phyloP scores from a whole-genome alignment of 2,329 filamentous ascomycete genomes.

The Bipolaris oryzae region DNA sequence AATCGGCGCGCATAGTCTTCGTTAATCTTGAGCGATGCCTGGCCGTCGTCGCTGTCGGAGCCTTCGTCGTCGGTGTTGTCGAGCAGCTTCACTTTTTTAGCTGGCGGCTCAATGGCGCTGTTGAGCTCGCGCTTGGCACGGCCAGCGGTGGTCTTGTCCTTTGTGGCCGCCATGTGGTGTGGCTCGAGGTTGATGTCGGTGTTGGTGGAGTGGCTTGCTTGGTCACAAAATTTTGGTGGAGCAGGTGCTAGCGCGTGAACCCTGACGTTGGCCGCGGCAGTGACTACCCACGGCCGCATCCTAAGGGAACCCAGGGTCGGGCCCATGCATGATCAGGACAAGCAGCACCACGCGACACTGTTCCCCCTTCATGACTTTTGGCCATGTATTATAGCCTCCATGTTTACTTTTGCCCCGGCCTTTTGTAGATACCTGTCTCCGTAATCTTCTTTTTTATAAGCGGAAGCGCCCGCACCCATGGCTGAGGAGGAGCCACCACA shows the following conservation, averaged over 20 bases:
- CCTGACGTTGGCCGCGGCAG: constrained; percentile 29
- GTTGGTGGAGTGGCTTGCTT: constrained; percentile 5
- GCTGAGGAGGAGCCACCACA: constrained; percentile 42
- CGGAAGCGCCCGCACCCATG: constrained; percentile 31
- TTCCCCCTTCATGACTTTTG: constrained; percentile 7
- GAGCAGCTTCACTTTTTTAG: constrained; percentile 47
- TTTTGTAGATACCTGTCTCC: constrained; percentile 11
- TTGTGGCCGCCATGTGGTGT: constrained; percentile 32
- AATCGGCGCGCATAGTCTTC: constrained; percentile 86
- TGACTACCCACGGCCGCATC: constrained; percentile 25
- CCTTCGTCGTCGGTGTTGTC: constrained; percentile 45
- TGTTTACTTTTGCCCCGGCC: constrained; percentile 20
- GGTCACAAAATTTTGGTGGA: constrained; percentile 33
- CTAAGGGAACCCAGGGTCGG: constrained; percentile 16
- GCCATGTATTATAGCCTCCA: constrained; percentile 29
- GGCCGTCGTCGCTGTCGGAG: constrained; percentile 34
- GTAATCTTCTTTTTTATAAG: neutral
- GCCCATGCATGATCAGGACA: constrained; percentile 11
- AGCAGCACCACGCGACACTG: constrained; percentile 12
- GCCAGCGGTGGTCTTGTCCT: constrained; percentile 32
- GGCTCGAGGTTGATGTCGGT: neutral
- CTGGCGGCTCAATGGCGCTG: constrained; percentile 31
- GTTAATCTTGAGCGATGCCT: constrained; percentile 74
- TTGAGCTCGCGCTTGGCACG: constrained; percentile 33
- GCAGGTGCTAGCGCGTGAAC: constrained; percentile 29